Evolutionary conservation across 306 rosid species (phyloP).

Genomic region (Dryas octopetala): DNA sequence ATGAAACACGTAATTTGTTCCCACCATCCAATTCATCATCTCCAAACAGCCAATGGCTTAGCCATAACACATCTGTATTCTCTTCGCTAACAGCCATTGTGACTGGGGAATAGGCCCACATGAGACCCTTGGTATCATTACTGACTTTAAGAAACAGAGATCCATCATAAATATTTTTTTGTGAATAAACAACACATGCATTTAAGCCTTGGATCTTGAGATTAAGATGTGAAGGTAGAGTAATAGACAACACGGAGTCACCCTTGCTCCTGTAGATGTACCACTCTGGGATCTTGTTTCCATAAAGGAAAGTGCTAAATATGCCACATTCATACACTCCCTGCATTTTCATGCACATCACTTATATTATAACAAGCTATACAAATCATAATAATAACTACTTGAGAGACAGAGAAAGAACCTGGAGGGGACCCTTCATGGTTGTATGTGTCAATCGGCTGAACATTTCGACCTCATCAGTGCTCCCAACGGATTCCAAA

Average conservation of each 20-base stretch:
- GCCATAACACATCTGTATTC: neutral
- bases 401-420: neutral
- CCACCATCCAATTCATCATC: neutral
- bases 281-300: too few relatives aligned
- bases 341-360: too few relatives aligned
- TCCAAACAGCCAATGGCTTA: neutral
- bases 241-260: too few relatives aligned
- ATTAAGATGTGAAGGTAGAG: too few relatives aligned
- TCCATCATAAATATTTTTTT: neutral
- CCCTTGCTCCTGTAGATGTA: too few relatives aligned
- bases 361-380: too few relatives aligned
- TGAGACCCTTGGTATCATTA: neutral
- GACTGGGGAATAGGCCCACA: neutral
- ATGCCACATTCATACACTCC: too few relatives aligned
- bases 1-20: neutral
- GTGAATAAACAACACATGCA: too few relatives aligned
- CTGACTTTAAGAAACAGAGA: neutral
- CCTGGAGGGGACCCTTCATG: too few relatives aligned
- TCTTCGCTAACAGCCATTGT: neutral
- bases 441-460: neutral
- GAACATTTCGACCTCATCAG: neutral
- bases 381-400: too few relatives aligned
- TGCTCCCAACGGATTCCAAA: neutral
- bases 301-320: too few relatives aligned
- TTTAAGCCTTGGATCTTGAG: too few relatives aligned